A percentile compares a stretch with the other conserved stretches of the same genome.
These are phyloP conservation scores for Triticum turgidum DNA, from an alignment of 176 grass and related monocot genomes.

Conservation along the genomic window DNA sequence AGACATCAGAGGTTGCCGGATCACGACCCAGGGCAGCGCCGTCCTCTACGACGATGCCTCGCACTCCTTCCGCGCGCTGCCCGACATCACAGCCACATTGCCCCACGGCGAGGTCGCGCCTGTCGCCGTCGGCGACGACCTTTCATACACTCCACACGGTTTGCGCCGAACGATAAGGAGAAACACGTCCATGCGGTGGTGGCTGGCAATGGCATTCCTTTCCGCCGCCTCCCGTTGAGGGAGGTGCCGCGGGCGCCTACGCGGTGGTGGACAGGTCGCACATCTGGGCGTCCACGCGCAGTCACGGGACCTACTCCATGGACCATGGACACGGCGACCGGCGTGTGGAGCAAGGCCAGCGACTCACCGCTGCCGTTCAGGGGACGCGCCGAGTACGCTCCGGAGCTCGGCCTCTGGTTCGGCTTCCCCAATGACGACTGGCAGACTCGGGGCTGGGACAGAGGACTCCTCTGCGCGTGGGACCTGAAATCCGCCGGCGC, in stretches of 20 bases:
- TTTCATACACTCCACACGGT: neutral
- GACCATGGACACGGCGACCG: neutral
- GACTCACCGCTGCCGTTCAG: neutral
- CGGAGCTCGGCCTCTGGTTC: too few relatives aligned
- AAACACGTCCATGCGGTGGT: neutral
- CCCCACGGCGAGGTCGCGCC: neutral
- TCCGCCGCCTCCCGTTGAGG: neutral
- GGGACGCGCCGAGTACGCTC: neutral
- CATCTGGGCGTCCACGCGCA: neutral
- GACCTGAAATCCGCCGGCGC: too few relatives aligned
- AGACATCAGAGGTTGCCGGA: too few relatives aligned
- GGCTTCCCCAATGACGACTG: too few relatives aligned
- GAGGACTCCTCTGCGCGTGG: too few relatives aligned
- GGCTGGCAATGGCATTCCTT: neutral
- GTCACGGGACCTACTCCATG: neutral
- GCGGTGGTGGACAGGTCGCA: neutral
- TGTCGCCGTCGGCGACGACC: neutral
- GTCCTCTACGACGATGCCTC: neutral
- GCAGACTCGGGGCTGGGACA: too few relatives aligned
- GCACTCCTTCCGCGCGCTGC: neutral
- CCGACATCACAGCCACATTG: neutral
- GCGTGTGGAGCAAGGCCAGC: neutral
- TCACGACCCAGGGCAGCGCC: neutral
- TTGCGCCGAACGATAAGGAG: neutral
- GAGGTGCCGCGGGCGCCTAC: neutral